Evolutionary conservation across 306 rosid species (phyloP), one percentile per base, ranked within the genome.

Genomic region (Acacia melanoxylon): DNA sequence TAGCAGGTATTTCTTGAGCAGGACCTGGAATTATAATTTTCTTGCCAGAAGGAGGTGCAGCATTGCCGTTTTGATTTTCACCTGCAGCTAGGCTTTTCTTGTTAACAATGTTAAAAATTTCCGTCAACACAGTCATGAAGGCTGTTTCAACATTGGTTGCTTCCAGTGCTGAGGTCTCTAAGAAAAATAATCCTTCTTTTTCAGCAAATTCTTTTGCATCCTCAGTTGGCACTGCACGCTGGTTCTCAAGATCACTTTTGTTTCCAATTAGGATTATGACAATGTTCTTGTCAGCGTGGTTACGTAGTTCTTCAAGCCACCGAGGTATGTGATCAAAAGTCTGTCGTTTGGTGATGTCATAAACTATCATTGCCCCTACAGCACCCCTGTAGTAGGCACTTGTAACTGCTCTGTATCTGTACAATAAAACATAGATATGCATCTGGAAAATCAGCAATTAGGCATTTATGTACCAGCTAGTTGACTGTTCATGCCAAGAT

Each of bases 361-460:
- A 94, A 31, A 92, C 98, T 82, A 94, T 79, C 98, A 94, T 94
- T 79, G 98, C 97, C 82, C 97, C 98, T 46, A 94, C 97, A 77
- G 98, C 98, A 56, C 97, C 98, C 85, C 98, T 85, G 86, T 94
- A 94, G 89, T 94, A 94, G 49, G 98, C 98, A 81, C 98, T 94
- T 33, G 98, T 94, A 62, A 94, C 98, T n/a, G 98, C 98, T 81
- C 98, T 85, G 80, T 94, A 94, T 74, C 98, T 94, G 92, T 44
- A 66, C 87, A 87, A 68, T 77, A 61, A 77, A 85, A 52, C 73
- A 63, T 14, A 78, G 58, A 46, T 66, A 40, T 46, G 31, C 61
- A 40, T 67, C 72, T 86, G 75, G 77, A 58, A 24, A 78, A 74
- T 81, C 70, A 68, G 40, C 48, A 68, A 59, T 12, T 72, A 66